A percentile compares a stretch with the other conserved stretches of the same genome.
These are phyloP conservation scores for Plasmodium relictum DNA, from an alignment of 169 alveolate species.

Conservation along the genomic window DNA sequence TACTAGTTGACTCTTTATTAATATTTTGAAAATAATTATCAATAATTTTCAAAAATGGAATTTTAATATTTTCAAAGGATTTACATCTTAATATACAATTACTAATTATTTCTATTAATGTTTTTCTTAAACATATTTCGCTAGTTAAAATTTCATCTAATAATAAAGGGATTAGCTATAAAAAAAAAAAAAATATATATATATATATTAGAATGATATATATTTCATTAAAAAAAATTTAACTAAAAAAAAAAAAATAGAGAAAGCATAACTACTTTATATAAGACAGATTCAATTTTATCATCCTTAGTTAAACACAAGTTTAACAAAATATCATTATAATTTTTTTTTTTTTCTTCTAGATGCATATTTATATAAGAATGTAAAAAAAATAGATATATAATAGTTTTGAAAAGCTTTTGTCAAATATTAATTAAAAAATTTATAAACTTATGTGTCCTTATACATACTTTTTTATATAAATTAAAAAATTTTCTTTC, in stretches of 20 bases:
- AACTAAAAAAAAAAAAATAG: constrained; percentile 1
- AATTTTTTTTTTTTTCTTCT: constrained; percentile 54
- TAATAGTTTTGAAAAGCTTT: too few species aligned
- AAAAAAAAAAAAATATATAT: neutral
- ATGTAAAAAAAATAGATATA: constrained; percentile 11
- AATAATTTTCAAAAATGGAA: constrained; percentile 32
- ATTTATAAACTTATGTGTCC: too few species aligned
- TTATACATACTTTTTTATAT: too few species aligned
- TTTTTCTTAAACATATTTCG: constrained; percentile 13
- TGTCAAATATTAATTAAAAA: too few species aligned
- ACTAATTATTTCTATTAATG: constrained; percentile 41
- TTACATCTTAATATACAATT: constrained; percentile 69
- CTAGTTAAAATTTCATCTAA: constrained; percentile 28
- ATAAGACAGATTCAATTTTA: constrained; percentile 56
- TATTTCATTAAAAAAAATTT: neutral
- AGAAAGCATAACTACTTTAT: constrained; percentile 37
- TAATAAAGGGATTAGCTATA: constrained; percentile 45
- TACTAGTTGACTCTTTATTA: constrained; percentile 15
- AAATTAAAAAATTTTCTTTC: too few species aligned
- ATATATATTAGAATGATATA: neutral
- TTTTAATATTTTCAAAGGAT: constrained; percentile 24
- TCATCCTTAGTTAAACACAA: constrained; percentile 62
- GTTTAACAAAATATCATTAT: constrained; percentile 54
- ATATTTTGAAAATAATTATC: constrained; percentile 37
- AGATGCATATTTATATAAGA: constrained; percentile 20